phyloP scores from a whole-genome alignment of 768 basidiomycete genomes.

The Hypholoma fasciculare region DNA sequence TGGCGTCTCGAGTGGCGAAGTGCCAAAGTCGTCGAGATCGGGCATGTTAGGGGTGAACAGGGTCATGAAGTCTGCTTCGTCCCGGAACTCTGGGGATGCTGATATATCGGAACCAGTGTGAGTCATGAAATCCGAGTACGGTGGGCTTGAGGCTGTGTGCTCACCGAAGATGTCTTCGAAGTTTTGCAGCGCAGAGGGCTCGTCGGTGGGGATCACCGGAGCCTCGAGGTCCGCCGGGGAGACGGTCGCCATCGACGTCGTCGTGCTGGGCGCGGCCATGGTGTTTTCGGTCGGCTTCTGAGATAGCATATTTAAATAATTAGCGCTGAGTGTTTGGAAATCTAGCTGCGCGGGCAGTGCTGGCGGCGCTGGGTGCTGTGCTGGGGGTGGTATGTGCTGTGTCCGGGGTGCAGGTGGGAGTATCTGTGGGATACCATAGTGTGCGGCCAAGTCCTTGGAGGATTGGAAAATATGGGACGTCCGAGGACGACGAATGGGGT shows the following conservation, averaged over 20 bases:
- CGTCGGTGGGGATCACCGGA: conserved; percentile 19
- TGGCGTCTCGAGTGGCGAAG: conserved; percentile 35
- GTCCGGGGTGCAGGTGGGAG: conserved; percentile 70
- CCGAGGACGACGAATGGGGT: conserved; percentile 57
- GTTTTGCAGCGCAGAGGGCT: conserved; percentile 12
- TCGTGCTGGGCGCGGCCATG: conserved; percentile 19
- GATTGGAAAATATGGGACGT: conserved; percentile 67
- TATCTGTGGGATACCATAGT: conserved; percentile 77
- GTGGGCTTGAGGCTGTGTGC: conserved; percentile 4
- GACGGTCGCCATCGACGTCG: conserved; percentile 25
- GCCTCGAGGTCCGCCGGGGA: conserved; percentile 22
- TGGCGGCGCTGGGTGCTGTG: conserved; percentile 28
- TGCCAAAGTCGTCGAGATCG: conserved; percentile 28
- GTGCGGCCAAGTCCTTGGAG: conserved; percentile 68
- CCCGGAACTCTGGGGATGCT: conserved; percentile 25
- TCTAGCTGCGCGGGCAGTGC: conserved; percentile 26
- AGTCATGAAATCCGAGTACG: conserved; percentile 15
- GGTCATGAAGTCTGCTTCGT: conserved; percentile 21
- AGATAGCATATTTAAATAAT: conserved; percentile 71
- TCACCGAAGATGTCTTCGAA: conserved; percentile 20
- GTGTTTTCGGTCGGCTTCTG: conserved; percentile 43
- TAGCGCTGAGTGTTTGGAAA: conserved; percentile 51
- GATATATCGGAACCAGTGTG: conserved; percentile 11
- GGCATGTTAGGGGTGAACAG: conserved; percentile 31
- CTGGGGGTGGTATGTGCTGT: conserved; percentile 36